Percentiles rank a stretch among this genome's conserved stretches.
phyloP scores from a whole-genome alignment of 345 rosid genomes.

The Camelina neglecta region DNA sequence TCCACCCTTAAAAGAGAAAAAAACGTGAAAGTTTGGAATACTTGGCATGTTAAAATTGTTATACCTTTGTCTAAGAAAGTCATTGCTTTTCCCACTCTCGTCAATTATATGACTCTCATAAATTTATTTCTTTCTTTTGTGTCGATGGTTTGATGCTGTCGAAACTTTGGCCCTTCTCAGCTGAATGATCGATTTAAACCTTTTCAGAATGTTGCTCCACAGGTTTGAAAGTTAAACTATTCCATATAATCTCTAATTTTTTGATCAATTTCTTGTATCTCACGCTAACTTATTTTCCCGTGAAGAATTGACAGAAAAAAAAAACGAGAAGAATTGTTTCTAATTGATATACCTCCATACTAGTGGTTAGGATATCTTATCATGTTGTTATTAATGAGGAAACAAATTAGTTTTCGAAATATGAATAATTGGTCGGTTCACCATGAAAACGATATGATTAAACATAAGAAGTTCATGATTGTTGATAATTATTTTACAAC shows the following conservation, averaged over 20 bases:
- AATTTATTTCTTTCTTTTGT: neutral
- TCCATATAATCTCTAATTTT: neutral
- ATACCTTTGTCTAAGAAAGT: too few relatives aligned
- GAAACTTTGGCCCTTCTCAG: neutral
- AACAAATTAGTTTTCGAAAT: neutral
- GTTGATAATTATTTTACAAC: conserved; percentile 14
- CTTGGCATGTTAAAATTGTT: too few relatives aligned
- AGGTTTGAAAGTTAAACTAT: neutral
- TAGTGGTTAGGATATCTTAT: neutral
- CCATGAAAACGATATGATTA: neutral
- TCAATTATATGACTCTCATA: neutral
- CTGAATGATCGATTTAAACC: neutral
- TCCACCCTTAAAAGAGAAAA: neutral
- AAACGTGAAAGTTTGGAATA: neutral
- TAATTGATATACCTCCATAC: too few relatives aligned
- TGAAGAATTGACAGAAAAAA: neutral
- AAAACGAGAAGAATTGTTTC: neutral
- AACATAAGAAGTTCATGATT: conserved; percentile 19
- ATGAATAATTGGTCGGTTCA: neutral
- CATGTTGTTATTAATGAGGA: neutral
- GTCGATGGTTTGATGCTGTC: neutral
- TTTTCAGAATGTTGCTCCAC: neutral
- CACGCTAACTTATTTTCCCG: neutral
- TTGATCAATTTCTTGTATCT: too few relatives aligned
- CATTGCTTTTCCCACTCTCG: neutral